These are phyloP conservation scores for Gynochthodes officinalis DNA, from an alignment of 257 asterid genomes.

Conservation along the genomic window DNA sequence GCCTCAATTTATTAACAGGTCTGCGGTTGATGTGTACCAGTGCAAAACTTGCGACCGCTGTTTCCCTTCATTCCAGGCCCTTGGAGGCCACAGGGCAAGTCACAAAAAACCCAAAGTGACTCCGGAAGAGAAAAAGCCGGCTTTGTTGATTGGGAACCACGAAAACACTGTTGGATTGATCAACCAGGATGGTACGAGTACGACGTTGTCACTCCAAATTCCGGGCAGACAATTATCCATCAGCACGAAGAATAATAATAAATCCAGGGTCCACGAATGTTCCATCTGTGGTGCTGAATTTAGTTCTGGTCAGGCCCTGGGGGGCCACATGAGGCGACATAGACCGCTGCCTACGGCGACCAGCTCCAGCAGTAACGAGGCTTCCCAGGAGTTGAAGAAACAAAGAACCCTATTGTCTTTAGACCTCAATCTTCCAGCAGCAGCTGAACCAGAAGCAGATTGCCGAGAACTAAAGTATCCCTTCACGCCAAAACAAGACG, in stretches of 20 bases:
- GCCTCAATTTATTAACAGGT: not conserved
- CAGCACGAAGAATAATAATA: slow-evolving; percentile 6
- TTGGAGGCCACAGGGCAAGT: slow-evolving; percentile 49
- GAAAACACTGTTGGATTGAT: slow-evolving; percentile 14
- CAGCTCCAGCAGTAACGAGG: slow-evolving; percentile 16
- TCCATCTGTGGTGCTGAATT: slow-evolving; percentile 84
- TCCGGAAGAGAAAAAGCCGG: slow-evolving; percentile 17
- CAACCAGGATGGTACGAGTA: slow-evolving; percentile 23
- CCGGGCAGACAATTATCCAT: slow-evolving; percentile 19
- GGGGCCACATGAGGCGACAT: slow-evolving; percentile 98
- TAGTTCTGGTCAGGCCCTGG: slow-evolving; percentile 85
- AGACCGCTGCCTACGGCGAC: slow-evolving; percentile 48
- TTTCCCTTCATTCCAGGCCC: slow-evolving; percentile 49
- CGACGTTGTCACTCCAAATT: slow-evolving; percentile 51
- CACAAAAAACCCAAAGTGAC: slow-evolving; percentile 56
- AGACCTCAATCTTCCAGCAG: slow-evolving; percentile 89
- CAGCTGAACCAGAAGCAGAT: slow-evolving; percentile 52
- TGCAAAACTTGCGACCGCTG: slow-evolving; percentile 42
- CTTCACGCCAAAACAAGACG: slow-evolving; percentile 61
- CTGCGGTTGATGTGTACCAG: slow-evolving; percentile 20
- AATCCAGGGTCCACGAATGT: slow-evolving; percentile 70
- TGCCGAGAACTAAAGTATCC: slow-evolving; percentile 41
- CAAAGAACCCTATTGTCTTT: slow-evolving; percentile 48
- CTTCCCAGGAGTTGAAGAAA: slow-evolving; percentile 41
- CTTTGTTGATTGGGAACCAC: slow-evolving; percentile 8